These are phyloP conservation scores for Gnaphalium uliginosum DNA, from an alignment of 129 eudicot species.

Conservation along the genomic window DNA sequence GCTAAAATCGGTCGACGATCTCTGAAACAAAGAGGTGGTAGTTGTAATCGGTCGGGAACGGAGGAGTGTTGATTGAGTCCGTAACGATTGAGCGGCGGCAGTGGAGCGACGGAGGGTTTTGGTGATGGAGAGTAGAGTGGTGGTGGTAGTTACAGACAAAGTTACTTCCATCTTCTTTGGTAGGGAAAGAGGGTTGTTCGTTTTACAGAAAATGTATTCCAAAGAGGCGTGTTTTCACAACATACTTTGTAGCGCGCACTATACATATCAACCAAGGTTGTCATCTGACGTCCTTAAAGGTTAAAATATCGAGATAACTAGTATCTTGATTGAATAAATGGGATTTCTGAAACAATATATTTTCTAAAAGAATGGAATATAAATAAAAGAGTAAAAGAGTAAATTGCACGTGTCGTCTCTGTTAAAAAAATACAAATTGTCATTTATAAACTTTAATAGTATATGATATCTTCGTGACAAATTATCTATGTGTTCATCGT, in stretches of 20 bases:
- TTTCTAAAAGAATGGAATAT: no score
- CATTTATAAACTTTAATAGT: no score
- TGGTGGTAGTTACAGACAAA: constrained; percentile 20
- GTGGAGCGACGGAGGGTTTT: constrained; percentile 30
- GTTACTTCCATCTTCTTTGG: constrained; percentile 18
- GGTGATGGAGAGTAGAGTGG: constrained; percentile 28
- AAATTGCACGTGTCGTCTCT: no score
- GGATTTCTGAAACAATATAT: no score
- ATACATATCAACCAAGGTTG: no score
- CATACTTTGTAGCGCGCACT: background rate
- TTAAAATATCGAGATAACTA: no score
- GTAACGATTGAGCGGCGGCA: constrained; percentile 24
- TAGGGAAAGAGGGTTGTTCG: background rate
- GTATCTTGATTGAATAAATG: no score
- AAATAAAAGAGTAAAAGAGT: no score
- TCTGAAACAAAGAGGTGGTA: constrained; percentile 12
- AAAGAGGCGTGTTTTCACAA: background rate
- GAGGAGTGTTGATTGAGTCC: constrained; percentile 27
- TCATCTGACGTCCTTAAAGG: no score
- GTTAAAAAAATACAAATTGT: no score
- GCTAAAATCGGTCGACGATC: constrained; percentile 17
- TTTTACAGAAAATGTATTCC: background rate
- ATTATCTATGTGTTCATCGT: no score
- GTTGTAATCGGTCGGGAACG: constrained; percentile 28
- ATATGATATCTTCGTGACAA: no score